Evolutionary conservation across 495 filamentous ascomycete genomes (phyloP), one percentile per base, ranked within the genome.

Genomic region (Xylaria cubensis): DNA sequence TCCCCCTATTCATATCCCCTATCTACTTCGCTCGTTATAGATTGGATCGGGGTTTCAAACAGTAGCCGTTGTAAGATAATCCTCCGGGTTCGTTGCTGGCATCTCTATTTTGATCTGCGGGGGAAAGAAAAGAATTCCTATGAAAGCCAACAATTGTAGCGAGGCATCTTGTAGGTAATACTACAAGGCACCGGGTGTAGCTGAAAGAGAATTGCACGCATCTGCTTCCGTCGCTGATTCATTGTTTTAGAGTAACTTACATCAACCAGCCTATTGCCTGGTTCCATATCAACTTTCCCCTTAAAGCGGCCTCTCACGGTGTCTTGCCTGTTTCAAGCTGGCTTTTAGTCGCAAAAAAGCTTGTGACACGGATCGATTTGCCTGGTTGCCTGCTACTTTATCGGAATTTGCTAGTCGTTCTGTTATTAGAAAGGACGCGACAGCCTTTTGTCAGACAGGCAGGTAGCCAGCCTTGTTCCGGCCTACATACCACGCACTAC

Each of bases 141-240:
- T 21, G 26, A 50, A 70, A 70, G 56, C 68, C 58, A 71, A 29
- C 69, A 29, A 39, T 24, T 36, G 21, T 63, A 63, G 44, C 56
- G 24, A 51, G 58, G 21, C 26, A 70, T 64, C n/a, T 63, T 29
- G 67, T 41, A n/a, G n/a, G n/a, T n/a, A 61, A 50, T 53, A 64
- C 42, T 36, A 32, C 41, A 13, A 21, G 34, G 68, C 56, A 55
- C 26, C 8, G 2, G 56, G 12, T 21, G 48, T 46, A 44, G 59
- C 56, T 70, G 68, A 70, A 64, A 64, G 68, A 53, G 58, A 55
- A 42, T 36, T 32, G 59, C 15, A 64, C 59, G 69, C 69, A 71
- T 71, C 46, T 70, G 68, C 46, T 69, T 46, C 67, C 67, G 58
- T 53, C 36, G 26, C 59, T 70, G 58, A 70, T 70, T 70, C 58